Evolutionary conservation across 495 filamentous ascomycete species (phyloP).

Genomic region (Pseudotulostoma volvatum): DNA sequence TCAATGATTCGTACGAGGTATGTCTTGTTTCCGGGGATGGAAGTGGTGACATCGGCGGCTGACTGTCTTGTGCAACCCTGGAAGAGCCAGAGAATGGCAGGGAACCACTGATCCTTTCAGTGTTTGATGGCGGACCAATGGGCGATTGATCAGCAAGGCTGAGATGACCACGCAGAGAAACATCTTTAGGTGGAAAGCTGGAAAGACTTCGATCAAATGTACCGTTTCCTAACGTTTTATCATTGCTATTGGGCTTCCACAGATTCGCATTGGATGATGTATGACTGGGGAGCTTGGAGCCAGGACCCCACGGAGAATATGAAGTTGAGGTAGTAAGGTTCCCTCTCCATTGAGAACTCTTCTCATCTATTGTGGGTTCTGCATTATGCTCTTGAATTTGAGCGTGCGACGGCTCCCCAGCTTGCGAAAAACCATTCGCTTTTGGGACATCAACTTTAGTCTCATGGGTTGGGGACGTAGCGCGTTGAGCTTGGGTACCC

Average conservation of each 20-base stretch:
- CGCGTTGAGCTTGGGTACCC: conserved; percentile 12
- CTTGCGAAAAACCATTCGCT: conserved; percentile 15
- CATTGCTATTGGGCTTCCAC: conserved; percentile 58
- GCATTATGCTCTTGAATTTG: conserved; percentile 10
- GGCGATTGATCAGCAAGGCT: conserved; percentile 21
- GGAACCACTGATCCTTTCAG: conserved; percentile 8
- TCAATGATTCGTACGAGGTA: conserved; percentile 22
- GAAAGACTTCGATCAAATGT: conserved; percentile 52
- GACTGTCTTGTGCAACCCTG: conserved; percentile 17
- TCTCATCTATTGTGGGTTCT: conserved; percentile 18
- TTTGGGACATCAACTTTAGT: conserved; percentile 14
- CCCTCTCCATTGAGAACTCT: conserved; percentile 21
- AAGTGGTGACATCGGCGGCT: conserved; percentile 15
- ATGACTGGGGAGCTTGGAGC: conserved; percentile 16
- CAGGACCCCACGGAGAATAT: conserved; percentile 26
- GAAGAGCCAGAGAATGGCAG: conserved; percentile 19
- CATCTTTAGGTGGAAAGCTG: conserved; percentile 24
- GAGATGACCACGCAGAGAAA: conserved; percentile 23
- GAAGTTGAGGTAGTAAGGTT: conserved; percentile 20
- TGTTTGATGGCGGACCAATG: conserved; percentile 8
- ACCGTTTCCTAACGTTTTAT: conserved; percentile 61
- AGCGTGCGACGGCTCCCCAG: conserved; percentile 6
- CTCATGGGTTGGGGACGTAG: conserved; percentile 21
- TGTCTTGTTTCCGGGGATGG: conserved; percentile 23
- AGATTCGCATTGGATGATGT: conserved; percentile 40